Evolutionary conservation across 164 flowering plant genomes (phyloP).

Genomic region (Litsea cubeba): DNA sequence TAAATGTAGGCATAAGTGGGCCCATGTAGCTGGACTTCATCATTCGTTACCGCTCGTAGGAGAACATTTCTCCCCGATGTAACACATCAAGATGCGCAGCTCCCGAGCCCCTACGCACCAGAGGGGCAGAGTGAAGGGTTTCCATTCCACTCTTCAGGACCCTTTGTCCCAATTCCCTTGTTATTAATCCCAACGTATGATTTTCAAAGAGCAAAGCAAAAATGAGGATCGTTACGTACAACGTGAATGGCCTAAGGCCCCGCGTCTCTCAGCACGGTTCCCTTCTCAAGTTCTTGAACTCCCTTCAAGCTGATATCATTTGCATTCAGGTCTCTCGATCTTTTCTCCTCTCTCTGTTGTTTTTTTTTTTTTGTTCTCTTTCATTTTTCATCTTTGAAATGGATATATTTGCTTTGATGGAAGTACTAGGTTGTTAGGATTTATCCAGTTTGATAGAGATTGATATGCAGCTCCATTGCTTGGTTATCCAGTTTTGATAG

Average conservation of each 20-base stretch:
- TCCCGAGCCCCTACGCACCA: no score
- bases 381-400: background rate
- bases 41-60: no score
- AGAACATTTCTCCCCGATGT: no score
- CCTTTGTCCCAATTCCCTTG: no score
- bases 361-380: background rate
- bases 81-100: no score
- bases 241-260: constrained; percentile 83
- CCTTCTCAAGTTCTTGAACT: constrained; percentile 65
- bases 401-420: background rate
- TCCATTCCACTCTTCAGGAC: no score
- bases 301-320: constrained; percentile 81
- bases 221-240: constrained; percentile 91
- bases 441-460: background rate
- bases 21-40: no score
- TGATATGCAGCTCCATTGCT: no score
- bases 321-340: constrained; percentile 77
- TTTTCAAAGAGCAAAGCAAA: no score
- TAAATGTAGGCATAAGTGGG: no score
- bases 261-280: constrained; percentile 78
- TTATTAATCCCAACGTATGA: background rate
- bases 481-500: background rate
- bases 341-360: background rate
- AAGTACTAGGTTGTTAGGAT: background rate
- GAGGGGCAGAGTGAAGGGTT: no score